Conservation (phyloP, 208 protist species). For the Trichomonas tenax region DNA sequence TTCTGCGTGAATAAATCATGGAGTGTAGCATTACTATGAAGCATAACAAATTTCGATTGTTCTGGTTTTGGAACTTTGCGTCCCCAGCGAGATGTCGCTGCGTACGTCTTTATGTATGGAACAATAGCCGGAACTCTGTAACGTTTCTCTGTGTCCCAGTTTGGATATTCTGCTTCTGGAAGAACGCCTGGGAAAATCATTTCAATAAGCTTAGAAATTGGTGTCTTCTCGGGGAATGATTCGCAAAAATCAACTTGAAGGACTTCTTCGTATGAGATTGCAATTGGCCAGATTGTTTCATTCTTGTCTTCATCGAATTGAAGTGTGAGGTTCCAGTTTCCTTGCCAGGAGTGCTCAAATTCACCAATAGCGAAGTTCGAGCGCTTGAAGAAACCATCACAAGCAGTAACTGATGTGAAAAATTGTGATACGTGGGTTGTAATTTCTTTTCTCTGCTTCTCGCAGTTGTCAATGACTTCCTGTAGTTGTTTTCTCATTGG, state of each 20-base stretch:
- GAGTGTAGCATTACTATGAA: not conserved
- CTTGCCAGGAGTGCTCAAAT: not conserved
- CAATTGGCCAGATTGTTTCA: constrained; percentile 18
- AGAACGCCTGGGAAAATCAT: not conserved
- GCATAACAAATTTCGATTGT: not conserved
- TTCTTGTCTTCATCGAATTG: constrained; percentile 15
- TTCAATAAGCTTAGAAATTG: not conserved
- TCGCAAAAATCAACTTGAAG: constrained; percentile 1
- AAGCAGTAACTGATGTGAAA: not conserved
- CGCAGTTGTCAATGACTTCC: not conserved
- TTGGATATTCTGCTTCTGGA: not conserved
- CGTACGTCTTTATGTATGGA: not conserved
- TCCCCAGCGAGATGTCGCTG: not conserved
- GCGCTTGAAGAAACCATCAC: not conserved
- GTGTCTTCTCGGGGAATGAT: not conserved
- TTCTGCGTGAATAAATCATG: not conserved
- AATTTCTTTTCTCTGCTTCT: not conserved
- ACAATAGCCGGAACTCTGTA: not conserved
- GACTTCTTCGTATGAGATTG: constrained; percentile 9
- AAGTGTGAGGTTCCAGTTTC: not conserved
- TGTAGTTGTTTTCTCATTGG: not conserved
- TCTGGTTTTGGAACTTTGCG: not conserved
- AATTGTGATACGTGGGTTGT: not conserved
- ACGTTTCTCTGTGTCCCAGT: not conserved
- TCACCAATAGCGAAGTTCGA: not conserved